These are phyloP conservation scores for Pleurotus eryngii DNA, from an alignment of 768 basidiomycete species.

Conservation along the genomic window DNA sequence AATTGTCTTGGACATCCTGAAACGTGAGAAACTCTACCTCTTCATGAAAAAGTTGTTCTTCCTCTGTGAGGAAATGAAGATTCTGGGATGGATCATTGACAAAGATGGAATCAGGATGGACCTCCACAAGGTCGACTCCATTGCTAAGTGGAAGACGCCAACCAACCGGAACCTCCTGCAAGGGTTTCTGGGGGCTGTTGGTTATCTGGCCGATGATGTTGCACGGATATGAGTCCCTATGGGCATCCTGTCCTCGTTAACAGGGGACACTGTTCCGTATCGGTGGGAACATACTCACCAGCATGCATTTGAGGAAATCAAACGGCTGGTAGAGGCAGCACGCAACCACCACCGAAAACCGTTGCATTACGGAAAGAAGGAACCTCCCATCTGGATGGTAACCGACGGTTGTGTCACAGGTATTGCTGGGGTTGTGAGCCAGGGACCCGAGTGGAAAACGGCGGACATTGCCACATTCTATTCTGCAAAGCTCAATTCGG, in stretches of 20 bases:
- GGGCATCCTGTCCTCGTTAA: slow-evolving; percentile 11
- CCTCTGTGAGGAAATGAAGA: slow-evolving; percentile 10
- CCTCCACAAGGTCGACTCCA: slow-evolving; percentile 25
- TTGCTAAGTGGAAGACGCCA: slow-evolving; percentile 16
- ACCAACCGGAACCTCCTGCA: too few relatives aligned
- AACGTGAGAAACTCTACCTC: slow-evolving; percentile 23
- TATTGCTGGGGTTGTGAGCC: slow-evolving; percentile 9
- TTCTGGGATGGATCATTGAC: slow-evolving; percentile 21
- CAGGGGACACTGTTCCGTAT: slow-evolving; percentile 9
- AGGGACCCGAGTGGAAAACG: slow-evolving; percentile 14
- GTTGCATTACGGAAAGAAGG: slow-evolving; percentile 9
- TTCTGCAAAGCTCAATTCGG: slow-evolving; percentile 17
- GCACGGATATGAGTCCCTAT: too few relatives aligned
- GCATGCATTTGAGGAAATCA: slow-evolving; percentile 23
- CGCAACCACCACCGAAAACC: slow-evolving; percentile 6
- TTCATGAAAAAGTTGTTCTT: slow-evolving; percentile 21
- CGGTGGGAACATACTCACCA: slow-evolving; percentile 10
- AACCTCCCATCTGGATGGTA: slow-evolving; percentile 13
- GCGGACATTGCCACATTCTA: slow-evolving; percentile 24
- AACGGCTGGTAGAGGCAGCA: slow-evolving; percentile 10
- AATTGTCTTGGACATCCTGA: slow-evolving; percentile 22
- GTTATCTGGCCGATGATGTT: too few relatives aligned
- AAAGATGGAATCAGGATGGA: slow-evolving; percentile 26
- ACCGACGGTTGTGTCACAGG: slow-evolving; percentile 18
- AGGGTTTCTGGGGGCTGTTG: too few relatives aligned